Evolutionary conservation across 352 stramenopile species (phyloP).

Genomic region (Phytophthora hibernalis): DNA sequence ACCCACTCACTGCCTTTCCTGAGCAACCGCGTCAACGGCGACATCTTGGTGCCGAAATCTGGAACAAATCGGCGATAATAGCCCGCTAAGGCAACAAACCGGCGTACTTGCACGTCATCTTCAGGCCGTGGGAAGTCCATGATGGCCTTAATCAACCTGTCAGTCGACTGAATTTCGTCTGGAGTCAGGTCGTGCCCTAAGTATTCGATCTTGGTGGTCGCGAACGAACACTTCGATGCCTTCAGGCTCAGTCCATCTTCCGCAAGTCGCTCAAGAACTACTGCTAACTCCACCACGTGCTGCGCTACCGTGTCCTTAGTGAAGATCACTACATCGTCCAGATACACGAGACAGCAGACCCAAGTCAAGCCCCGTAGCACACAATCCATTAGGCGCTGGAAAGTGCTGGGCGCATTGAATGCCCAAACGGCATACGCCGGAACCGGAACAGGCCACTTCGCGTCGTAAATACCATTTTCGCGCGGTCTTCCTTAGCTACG

Average conservation of each 20-base stretch:
- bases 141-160: too few species aligned
- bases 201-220: slow-evolving; percentile 17
- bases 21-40: not conserved
- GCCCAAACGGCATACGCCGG: slow-evolving; percentile 21
- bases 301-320: slow-evolving; percentile 11
- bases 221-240: slow-evolving; percentile 29
- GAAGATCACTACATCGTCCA: slow-evolving; percentile 34
- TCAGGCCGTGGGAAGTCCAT: too few species aligned
- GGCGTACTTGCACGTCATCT: too few species aligned
- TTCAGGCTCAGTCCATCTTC: slow-evolving; percentile 10
- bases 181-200: slow-evolving; percentile 26
- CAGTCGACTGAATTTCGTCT: not conserved
- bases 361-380: slow-evolving; percentile 27
- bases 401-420: slow-evolving; percentile 6
- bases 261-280: slow-evolving; percentile 23
- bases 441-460: slow-evolving; percentile 21
- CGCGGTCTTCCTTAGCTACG: slow-evolving; percentile 5
- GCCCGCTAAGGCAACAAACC: too few species aligned
- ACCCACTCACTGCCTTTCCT: not conserved
- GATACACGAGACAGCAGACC: slow-evolving; percentile 29
- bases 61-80: too few species aligned
- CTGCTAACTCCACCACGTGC: slow-evolving; percentile 24
- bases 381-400: slow-evolving; percentile 32
- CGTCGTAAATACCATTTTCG: slow-evolving; percentile 27
- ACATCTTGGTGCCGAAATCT: too few species aligned